Base-by-base conservation (phyloP, 2,329 filamentous ascomycete species). In the Acrodontium crateriforme region DNA sequence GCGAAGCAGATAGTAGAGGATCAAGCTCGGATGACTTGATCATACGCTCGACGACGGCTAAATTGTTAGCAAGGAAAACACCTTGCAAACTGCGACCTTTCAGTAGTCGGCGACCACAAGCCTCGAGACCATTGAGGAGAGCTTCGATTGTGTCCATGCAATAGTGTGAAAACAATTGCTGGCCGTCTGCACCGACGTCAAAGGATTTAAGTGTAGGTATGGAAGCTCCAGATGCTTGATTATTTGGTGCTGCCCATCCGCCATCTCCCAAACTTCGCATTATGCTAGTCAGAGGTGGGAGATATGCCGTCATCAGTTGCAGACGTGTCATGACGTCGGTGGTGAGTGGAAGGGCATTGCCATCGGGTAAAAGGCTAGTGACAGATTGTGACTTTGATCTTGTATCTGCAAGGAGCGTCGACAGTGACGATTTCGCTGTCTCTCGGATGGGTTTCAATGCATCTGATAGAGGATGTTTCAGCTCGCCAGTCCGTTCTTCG, bases 201-300 rank as follows among this genome's bases (percentile, higher is more conserved):
- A 92, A 82, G 0, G 81, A 78, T 9, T 74, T 71, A 16, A 84
- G 63, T 28, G 76, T 80, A 0, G 78, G 76, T 12, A 76, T 69
- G 16, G 69, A 69, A 22, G 79, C 72, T 4, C 62, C 63, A 5
- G 69, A 71, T 3, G 67, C 67, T 8, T 69, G 68, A 7, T 59
- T 55, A 12, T 54, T 60, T 3, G 66, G 63, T 36, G 71, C 73
- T 24, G 44, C 29, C 89, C 89, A 98, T 18, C 87, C 87, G 2
- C 85, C 84, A 44, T 95, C 85, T 11, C 89, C 89, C 7, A 98
- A 60, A 1, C 85, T 93, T 16, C 89, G 75, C 64, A 98, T 75
- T 41, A 98, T 82, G 35, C 81, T 87, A 3, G 81, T 81, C 12
- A 98, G 69, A 1, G 89, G 84, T 5, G 75, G 70, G 13, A 92